Conservation (phyloP, 768 basidiomycete species). For the Kwoniella pini region DNA sequence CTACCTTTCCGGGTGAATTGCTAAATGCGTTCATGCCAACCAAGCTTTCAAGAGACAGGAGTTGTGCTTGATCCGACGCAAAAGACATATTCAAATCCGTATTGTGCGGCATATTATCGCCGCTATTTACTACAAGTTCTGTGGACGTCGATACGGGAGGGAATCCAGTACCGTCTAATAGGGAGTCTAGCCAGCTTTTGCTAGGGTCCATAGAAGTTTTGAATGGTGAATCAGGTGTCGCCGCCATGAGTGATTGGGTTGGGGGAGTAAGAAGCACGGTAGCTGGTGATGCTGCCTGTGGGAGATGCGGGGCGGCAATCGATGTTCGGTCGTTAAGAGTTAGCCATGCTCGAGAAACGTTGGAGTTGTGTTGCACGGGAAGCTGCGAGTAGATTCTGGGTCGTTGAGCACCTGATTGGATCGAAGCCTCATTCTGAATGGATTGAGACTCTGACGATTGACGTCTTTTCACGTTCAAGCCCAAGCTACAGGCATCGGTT, state of each 20-base stretch:
- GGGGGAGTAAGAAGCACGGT: background rate
- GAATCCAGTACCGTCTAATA: slow-evolving; percentile 4
- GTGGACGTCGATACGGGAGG: background rate
- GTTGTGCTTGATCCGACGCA: slow-evolving; percentile 41
- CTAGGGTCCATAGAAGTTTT: slow-evolving; percentile 4
- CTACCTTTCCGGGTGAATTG: background rate
- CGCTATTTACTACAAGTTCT: background rate
- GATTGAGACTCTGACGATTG: no score
- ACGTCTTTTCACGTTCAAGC: no score
- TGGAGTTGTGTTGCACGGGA: background rate
- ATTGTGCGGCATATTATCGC: background rate
- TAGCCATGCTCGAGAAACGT: no score
- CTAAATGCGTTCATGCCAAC: slow-evolving; percentile 21
- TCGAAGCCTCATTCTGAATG: background rate
- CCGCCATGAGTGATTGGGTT: background rate
- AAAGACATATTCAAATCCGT: slow-evolving; percentile 5
- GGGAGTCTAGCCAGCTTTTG: slow-evolving; percentile 11
- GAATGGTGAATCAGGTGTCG: background rate
- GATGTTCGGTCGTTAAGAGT: no score
- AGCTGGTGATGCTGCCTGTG: background rate
- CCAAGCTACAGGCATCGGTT: no score
- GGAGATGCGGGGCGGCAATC: no score
- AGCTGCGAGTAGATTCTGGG: background rate
- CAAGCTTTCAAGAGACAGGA: slow-evolving; percentile 38
- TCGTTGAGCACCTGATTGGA: background rate